Percentiles rank a stretch among this genome's conserved stretches.
Conservation (phyloP, 208 protist genomes). For the Trypanosoma theileri region DNA sequence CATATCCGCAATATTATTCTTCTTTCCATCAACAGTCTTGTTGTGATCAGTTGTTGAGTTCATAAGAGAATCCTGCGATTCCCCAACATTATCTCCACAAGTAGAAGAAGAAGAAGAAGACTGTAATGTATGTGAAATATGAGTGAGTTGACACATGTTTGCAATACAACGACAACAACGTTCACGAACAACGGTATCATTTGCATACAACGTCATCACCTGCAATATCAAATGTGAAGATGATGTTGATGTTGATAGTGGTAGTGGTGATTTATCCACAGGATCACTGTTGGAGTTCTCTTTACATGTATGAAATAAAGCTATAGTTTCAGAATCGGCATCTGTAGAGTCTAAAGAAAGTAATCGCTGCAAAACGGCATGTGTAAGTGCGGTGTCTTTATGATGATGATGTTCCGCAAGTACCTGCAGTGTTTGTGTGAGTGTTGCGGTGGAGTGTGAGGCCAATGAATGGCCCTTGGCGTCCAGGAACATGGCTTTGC, state of each 20-base stretch:
- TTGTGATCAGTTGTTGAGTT: background rate
- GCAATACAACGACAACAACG: constrained; percentile 79
- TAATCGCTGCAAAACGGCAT: constrained; percentile 40
- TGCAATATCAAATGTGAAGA: constrained; percentile 45
- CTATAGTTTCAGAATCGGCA: constrained; percentile 53
- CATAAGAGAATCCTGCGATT: background rate
- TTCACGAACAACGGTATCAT: constrained; percentile 60
- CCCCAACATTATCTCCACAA: background rate
- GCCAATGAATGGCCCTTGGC: constrained; percentile 21
- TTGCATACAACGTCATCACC: constrained; percentile 51
- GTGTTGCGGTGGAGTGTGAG: constrained; percentile 10
- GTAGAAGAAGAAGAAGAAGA: too few species aligned
- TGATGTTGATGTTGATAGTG: constrained; percentile 1
- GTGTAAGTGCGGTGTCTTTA: background rate
- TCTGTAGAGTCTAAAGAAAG: constrained; percentile 61
- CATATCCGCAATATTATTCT: constrained; percentile 34
- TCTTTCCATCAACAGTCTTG: background rate
- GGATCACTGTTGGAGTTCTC: background rate
- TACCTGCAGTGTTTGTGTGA: constrained; percentile 26
- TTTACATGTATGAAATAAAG: constrained; percentile 12
- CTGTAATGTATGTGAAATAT: background rate
- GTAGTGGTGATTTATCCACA: background rate
- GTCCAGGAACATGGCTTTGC: constrained; percentile 43
- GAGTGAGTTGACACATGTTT: constrained; percentile 70
- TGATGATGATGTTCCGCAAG: constrained; percentile 16